Conservation (phyloP, 129 eudicot genomes). For the Ambrosia artemisiifolia region DNA sequence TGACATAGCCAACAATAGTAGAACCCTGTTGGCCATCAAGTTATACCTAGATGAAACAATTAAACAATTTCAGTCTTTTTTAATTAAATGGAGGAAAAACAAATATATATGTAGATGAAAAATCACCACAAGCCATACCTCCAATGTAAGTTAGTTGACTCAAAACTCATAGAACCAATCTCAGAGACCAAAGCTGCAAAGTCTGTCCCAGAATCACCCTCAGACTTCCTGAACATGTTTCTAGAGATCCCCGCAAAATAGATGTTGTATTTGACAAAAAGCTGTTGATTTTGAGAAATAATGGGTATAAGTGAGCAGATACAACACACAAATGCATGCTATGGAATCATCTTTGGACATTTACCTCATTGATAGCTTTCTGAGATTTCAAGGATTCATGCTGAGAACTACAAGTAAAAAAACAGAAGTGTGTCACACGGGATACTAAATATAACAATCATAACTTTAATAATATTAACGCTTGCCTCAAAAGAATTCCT, state of each 20-base stretch:
- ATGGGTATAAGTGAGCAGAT: constrained; percentile 2
- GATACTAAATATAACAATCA: neutral
- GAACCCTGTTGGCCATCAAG: constrained; percentile 96
- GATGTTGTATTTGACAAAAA: constrained; percentile 95
- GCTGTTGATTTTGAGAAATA: constrained; percentile 44
- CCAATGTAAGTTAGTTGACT: constrained; percentile 80
- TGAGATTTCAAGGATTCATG: constrained; percentile 91
- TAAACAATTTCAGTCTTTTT: constrained; percentile 7
- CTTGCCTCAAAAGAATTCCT: constrained; percentile 85
- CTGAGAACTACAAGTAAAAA: constrained; percentile 62
- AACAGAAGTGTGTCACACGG: constrained; percentile 11
- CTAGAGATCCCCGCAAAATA: constrained; percentile 80
- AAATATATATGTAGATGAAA: neutral
- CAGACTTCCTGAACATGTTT: constrained; percentile 50
- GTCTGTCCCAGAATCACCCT: constrained; percentile 50
- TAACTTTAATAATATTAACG: constrained; percentile 7
- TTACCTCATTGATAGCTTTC: constrained; percentile 96
- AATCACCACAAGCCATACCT: constrained; percentile 41
- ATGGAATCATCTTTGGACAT: constrained; percentile 10
- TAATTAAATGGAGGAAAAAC: neutral
- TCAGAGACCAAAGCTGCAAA: constrained; percentile 80
- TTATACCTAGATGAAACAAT: constrained; percentile 63
- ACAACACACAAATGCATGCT: constrained; percentile 4
- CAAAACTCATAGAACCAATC: constrained; percentile 85
- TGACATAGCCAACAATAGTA: constrained; percentile 79